Percentiles rank a stretch among this genome's conserved stretches.
phyloP scores from a whole-genome alignment of 2,329 filamentous ascomycete species.

The Colletotrichum sp. region DNA sequence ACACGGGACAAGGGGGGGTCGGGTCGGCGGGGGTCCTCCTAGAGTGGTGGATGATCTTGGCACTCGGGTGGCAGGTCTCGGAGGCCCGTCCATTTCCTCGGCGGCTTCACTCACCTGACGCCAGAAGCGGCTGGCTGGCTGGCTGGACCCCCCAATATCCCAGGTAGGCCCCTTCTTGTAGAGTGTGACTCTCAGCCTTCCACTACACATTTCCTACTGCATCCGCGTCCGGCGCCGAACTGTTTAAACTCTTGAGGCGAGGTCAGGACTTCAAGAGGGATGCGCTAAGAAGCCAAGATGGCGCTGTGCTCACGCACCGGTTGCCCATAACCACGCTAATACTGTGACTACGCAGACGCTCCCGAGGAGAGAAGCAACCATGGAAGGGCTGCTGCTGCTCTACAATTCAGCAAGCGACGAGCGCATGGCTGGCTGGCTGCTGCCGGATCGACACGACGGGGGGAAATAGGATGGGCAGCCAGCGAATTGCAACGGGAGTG shows the following conservation, averaged over 20 bases:
- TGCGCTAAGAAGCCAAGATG: background rate
- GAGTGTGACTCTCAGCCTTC: background rate
- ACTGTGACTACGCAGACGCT: background rate
- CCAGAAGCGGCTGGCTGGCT: background rate
- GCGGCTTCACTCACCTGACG: background rate
- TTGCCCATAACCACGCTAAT: background rate
- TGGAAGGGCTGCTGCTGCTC: background rate
- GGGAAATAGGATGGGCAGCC: background rate
- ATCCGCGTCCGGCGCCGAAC: background rate
- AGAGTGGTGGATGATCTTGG: background rate
- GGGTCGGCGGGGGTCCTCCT: background rate
- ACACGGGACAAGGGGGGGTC: background rate
- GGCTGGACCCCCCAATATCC: background rate
- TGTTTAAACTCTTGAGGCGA: background rate
- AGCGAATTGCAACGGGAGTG: background rate
- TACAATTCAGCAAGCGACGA: background rate
- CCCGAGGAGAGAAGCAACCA: background rate
- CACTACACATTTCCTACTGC: background rate
- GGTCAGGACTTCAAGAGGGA: background rate
- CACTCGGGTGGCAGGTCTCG: background rate
- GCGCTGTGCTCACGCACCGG: background rate
- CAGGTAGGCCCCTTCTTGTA: background rate
- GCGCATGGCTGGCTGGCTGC: constrained; percentile 10
- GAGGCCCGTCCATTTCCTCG: background rate
- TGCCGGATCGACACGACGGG: constrained; percentile 16